Base-by-base conservation (phyloP, 2,329 filamentous ascomycete genomes). In the Didymella pinodella region DNA sequence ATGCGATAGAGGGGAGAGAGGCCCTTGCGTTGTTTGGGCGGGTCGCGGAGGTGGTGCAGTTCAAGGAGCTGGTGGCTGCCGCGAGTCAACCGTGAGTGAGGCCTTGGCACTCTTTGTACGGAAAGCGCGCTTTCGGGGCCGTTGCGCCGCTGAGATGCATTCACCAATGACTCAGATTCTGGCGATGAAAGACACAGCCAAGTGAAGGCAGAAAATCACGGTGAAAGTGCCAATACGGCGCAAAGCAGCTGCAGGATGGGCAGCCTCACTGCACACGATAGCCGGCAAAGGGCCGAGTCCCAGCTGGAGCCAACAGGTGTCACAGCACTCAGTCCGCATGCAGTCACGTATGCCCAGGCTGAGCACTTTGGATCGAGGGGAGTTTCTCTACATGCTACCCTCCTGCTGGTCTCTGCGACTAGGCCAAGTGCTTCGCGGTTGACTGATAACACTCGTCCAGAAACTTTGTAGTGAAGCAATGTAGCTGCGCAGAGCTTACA, bases 1-100 rank as follows among this genome's bases (percentile, higher is more conserved):
- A 66, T 67, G 64, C 61, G 57, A 57, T 64, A 48, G 64, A 59
- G 66, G 55, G 57, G 49, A 61, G 61, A 61, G 59, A 64, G 66
- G 71, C 72, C 68, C 65, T 71, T 60, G 66, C 53, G 65, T 68
- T 49, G 59, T 52, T 58, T 67, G 72, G 74, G 69, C 70, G 65
- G 64, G 53, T 66, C 59, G 66, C 64, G 69, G 63, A 65, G 68
- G 63, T 67, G 72, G 65, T 71, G 71, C 56, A 61, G 62, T 63
- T 65, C 65, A 64, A 65, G 66, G 67, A 59, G 68, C 65, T 57
- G 56, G 56, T 54, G 50, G 45, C 56, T 57, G 61, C 61, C 58
- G 48, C 57, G 61, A 64, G 63, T 63, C 61, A 54, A 59, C 6
- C 41, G 41, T 44, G 41, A 51, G 62, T 55, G 60, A 62, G 64